A percentile compares a stretch with the other conserved stretches of the same genome.
These are phyloP conservation scores for Pseudofabraea citricarpa DNA, from an alignment of 2,329 filamentous ascomycete species.

Conservation along the genomic window DNA sequence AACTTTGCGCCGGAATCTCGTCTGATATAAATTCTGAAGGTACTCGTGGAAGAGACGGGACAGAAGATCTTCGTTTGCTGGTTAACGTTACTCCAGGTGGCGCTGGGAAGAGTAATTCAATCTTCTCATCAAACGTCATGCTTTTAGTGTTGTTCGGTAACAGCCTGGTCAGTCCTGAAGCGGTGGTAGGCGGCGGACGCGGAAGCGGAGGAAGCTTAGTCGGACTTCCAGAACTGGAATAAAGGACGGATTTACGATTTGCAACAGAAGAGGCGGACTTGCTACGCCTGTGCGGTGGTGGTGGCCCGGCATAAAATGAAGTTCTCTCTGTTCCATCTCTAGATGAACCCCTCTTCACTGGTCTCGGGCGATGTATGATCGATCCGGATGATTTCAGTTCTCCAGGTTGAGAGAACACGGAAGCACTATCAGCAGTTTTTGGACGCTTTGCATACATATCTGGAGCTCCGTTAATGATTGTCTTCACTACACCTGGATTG, in stretches of 20 bases:
- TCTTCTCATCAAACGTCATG: conserved; percentile 56
- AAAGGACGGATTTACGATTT: conserved; percentile 41
- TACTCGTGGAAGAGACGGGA: conserved; percentile 38
- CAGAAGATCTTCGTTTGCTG: conserved; percentile 32
- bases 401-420: conserved; percentile 5
- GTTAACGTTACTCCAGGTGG: conserved; percentile 24
- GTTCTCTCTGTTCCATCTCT: conserved; percentile 30
- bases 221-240: conserved; percentile 39
- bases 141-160: conserved; percentile 49
- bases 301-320: conserved; percentile 41
- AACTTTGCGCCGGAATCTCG: conserved; percentile 12
- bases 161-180: conserved; percentile 33
- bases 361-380: conserved; percentile 29
- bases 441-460: conserved; percentile 20
- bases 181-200: conserved; percentile 33
- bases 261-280: conserved; percentile 44
- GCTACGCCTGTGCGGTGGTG: conserved; percentile 36
- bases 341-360: conserved; percentile 18
- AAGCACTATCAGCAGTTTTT: neutral
- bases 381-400: conserved; percentile 17
- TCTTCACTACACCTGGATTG: conserved; percentile 43
- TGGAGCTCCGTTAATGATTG: conserved; percentile 41
- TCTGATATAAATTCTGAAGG: conserved; percentile 21
- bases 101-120: conserved; percentile 44
- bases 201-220: conserved; percentile 46